Conservation (phyloP, 2,329 filamentous ascomycete species). For the Arachnopeziza araneosa region DNA sequence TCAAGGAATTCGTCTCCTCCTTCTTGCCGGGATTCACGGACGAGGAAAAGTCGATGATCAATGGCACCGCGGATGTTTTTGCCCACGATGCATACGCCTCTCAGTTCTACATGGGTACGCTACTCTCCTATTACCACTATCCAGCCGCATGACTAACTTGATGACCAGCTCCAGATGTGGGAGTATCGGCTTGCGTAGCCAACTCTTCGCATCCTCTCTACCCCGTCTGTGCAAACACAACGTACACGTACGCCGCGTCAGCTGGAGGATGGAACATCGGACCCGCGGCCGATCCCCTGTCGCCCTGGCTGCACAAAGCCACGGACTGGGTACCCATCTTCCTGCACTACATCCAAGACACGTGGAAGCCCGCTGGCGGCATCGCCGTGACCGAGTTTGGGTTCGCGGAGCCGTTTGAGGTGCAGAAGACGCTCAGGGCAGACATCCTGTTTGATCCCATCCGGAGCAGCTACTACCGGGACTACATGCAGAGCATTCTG, state of each 20-base stretch:
- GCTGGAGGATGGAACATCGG: constrained; percentile 19
- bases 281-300: constrained; percentile 20
- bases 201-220: constrained; percentile 25
- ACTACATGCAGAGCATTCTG: constrained; percentile 59
- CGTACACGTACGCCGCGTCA: constrained; percentile 9
- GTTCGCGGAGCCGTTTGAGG: constrained; percentile 24
- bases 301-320: constrained; percentile 23
- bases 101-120: constrained; percentile 37
- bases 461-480: constrained; percentile 69
- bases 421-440: constrained; percentile 14
- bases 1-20: constrained; percentile 39
- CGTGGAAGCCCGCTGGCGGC: constrained; percentile 19
- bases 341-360: constrained; percentile 24
- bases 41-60: constrained; percentile 43
- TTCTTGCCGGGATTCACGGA: constrained; percentile 41
- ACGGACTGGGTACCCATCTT: constrained; percentile 24
- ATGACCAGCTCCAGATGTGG: constrained; percentile 32
- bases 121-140: background rate
- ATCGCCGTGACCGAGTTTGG: constrained; percentile 25
- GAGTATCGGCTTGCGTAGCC: constrained; percentile 33
- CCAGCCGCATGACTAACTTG: constrained; percentile 15
- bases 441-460: constrained; percentile 70
- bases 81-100: constrained; percentile 55
- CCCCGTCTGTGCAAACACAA: constrained; percentile 20
- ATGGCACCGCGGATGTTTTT: constrained; percentile 48